Percentiles rank a stretch among this genome's conserved stretches.
Evolutionary conservation across 2,329 filamentous ascomycete species (phyloP).

Genomic region (Arachnomyces sp.): DNA sequence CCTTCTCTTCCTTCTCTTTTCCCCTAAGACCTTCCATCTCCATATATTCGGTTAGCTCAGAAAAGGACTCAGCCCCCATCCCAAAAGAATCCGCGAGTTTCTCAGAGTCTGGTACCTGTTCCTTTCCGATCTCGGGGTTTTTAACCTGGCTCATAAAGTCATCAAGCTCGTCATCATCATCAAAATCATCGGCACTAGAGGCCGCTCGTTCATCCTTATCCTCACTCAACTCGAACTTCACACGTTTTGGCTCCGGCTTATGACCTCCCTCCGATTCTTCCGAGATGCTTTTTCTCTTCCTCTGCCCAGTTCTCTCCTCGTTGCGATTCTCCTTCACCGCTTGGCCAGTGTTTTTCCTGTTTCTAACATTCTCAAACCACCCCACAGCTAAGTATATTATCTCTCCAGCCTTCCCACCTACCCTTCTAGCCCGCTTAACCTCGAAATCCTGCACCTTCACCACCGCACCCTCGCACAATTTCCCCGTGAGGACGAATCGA

Average conservation of each 20-base stretch:
- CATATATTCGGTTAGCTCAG: too few relatives aligned
- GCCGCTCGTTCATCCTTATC: background rate
- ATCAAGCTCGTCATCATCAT: background rate
- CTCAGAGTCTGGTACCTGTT: background rate
- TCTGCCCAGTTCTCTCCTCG: background rate
- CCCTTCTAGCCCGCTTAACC: constrained; percentile 15
- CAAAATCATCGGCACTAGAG: background rate
- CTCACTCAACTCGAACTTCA: background rate
- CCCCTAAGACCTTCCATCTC: too few relatives aligned
- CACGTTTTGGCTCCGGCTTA: background rate
- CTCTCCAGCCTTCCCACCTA: constrained; percentile 11
- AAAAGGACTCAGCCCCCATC: too few relatives aligned
- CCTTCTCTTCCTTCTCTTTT: too few relatives aligned
- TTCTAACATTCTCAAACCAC: constrained; percentile 13
- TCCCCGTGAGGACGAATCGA: constrained; percentile 11
- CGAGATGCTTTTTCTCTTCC: background rate
- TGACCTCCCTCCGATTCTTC: constrained; percentile 1
- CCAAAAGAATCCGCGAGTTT: too few relatives aligned
- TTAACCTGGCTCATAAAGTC: background rate
- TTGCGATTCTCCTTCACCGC: background rate
- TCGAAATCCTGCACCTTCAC: constrained; percentile 17
- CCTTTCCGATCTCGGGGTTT: background rate
- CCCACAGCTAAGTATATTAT: constrained; percentile 20
- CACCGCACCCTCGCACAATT: constrained; percentile 13
- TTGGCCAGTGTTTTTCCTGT: constrained; percentile 3